Evolutionary conservation across 805 yeast genomes (phyloP), one percentile per base, ranked within the genome.

Genomic region (Alloascoidea hylecoeti): DNA sequence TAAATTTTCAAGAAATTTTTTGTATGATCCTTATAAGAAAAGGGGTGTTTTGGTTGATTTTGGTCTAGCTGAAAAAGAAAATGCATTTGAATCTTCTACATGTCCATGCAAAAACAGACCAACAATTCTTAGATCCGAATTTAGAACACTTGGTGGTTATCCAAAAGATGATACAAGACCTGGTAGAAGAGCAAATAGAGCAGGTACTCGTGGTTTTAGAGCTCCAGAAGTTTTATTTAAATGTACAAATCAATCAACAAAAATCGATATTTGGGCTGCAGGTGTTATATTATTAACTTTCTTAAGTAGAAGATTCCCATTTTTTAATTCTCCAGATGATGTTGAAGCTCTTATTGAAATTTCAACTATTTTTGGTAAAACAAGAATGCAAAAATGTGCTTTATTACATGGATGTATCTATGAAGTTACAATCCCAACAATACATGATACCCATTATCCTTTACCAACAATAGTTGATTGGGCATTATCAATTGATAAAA

Each of bases 131-230:
- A 39, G 33, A 6, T 35, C 33, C 12, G 36, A 23, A 15, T 35
- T n/a, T 14, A 46, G 41, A 57, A 35, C 52, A 3, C 68, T 67
- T 9, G 64, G 68, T 56, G 89, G 96, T 1, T 85, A 82, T 51
- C 80, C 86, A 5, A 85, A 84, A 52, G 83, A 82, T 48, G 98
- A 92, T 59, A 72, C 73, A 37, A 66, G 97, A 48, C 81, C 94
- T 0, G 83, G 92, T 1, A 69, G 95, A 49, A 69, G 98, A 41
- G 97, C 97, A 0, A 92, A 92, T 50, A 75, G 98, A 48, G 98
- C 98, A 14, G 96, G 96, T 5, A 86, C 96, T 1, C 67, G 96
- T 48, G 96, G 96, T 0, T 86, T 86, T 51, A 66, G 96, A 47
- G 95, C 96, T 0, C 96, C 96, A 0, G 96, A 86, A 53, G 96